A percentile compares a stretch with the other conserved stretches of the same genome.
Evolutionary conservation across 208 protist species (phyloP).

Genomic region (Dictyostelium gargantuum): DNA sequence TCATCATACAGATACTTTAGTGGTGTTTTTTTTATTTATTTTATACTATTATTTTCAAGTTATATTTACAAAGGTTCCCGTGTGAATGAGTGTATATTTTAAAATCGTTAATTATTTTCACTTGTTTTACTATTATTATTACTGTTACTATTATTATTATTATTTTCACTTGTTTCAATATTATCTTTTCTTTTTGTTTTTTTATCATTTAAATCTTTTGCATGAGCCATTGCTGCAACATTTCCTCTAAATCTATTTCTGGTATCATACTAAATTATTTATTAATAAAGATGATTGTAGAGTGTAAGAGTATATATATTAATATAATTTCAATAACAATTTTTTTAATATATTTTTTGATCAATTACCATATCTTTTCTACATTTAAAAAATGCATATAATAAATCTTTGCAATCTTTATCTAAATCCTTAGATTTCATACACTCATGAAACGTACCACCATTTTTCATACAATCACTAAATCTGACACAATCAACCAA

Average conservation of each 20-base stretch:
- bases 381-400: slow-evolving; percentile 58
- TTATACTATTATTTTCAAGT: not conserved
- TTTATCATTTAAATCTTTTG: slow-evolving; percentile 36
- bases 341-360: not conserved
- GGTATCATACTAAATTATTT: not conserved
- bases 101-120: not conserved
- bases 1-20: too few relatives aligned
- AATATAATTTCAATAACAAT: not conserved
- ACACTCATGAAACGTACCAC: slow-evolving; percentile 48
- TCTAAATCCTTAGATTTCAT: slow-evolving; percentile 54
- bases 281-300: not conserved
- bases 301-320: not conserved
- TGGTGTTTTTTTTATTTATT: not conserved
- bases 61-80: not conserved
- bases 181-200: not conserved
- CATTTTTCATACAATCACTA: slow-evolving; percentile 30
- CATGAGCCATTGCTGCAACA: not conserved
- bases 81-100: not conserved
- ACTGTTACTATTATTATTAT: not conserved
- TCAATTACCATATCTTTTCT: slow-evolving; percentile 55
- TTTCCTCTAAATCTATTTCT: slow-evolving; percentile 67
- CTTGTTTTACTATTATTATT: not conserved
- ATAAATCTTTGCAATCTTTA: slow-evolving; percentile 63
- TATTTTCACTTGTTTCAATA: not conserved
- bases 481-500: slow-evolving; percentile 27